Evolutionary conservation across 2,329 filamentous ascomycete species (phyloP), one percentile per base, ranked within the genome.

Genomic region (Alternaria infectoria): DNA sequence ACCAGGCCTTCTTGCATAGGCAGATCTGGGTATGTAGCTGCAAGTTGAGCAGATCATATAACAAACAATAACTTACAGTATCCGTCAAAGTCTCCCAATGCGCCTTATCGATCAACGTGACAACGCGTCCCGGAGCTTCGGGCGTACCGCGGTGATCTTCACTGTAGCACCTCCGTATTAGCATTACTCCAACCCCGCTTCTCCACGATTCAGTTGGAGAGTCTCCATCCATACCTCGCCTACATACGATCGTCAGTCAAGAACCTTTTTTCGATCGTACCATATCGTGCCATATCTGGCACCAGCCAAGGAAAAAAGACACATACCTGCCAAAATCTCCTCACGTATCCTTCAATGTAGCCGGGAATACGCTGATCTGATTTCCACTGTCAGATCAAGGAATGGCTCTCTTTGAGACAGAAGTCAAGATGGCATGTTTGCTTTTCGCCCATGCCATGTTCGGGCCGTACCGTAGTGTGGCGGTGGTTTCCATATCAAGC

Each of bases 401-500:
- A 21, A 40, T 36, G 15, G 2, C 28, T 32, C 7, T 17, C 3
- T 12, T 52, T 9, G 19, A 40, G 15, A 32, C 6, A 4, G 3
- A 19, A 7, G 11, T 32, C 12, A n/a, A 5, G 10, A 23, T 32
- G n/a, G 17, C 12, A 7, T 23, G 28, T 51, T 51, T 51, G 49
- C 49, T 52, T 52, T 17, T 52, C 17, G 19, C 4, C 23, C 11
- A 36, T 52, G 64, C 23, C 19, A 25, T 26, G 52, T 26, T 54
- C 25, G 47, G 47, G 49, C 47, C 36, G 51, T 90, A 97, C 95
- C 95, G 79, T 91, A 97, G 78, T 97, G 92, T 70, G 96, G 96
- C 65, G 96, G 96, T 60, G 96, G 95, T 80, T 98, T 99, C 94
- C 94, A 99, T 74, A 99, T 97, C 78, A 99, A 83, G 79, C 93